Evolutionary conservation across 768 basidiomycete species (phyloP), one percentile per base, ranked within the genome.

Genomic region (Phaeotremella fagi): DNA sequence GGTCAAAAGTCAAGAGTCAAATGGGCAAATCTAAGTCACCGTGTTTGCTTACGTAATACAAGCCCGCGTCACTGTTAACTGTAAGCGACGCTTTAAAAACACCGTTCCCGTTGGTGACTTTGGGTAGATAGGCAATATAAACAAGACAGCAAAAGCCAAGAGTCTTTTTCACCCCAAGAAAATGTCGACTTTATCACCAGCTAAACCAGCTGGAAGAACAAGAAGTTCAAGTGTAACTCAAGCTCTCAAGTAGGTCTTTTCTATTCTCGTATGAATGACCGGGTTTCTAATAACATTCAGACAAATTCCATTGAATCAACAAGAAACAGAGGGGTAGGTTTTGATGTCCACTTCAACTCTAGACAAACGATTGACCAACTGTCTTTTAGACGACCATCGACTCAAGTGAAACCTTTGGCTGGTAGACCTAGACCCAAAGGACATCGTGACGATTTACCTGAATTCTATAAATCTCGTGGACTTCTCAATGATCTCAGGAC

Each of bases 401-500:
- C 63, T 16, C 57, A 63, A 42, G 54, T 64, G 28, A 54, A 59
- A 33, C 60, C 60, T 12, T 43, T 68, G 9, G 42, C 33, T 25
- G 55, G 47, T 4, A 22, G 28, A 52, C 56, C 52, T 5, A 41
- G 58, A 29, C 46, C 45, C 5, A 54, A 46, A 29, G 22, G 22
- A 25, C 46, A 23, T 15, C 16, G 6, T 23, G 29, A 62, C 46
- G 61, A 54, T 11, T 37, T 64, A 36, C 56, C 56, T 7, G 69
- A 66, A 6, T 53, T 63, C 12, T 69, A 71, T 29, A 41, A 54
- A 23, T 63, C 65, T 15, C 47, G 50, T 16, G 80, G 80, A 0
- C 70, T 85, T 26, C 75, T 81, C 81, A 73, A 77, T 67, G 79
- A 85, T 70, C 55, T 84, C 59, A 75, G 54, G 61, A 78, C 80